Base-by-base conservation (phyloP, 768 basidiomycete species). In the Floccularia luteovirens region DNA sequence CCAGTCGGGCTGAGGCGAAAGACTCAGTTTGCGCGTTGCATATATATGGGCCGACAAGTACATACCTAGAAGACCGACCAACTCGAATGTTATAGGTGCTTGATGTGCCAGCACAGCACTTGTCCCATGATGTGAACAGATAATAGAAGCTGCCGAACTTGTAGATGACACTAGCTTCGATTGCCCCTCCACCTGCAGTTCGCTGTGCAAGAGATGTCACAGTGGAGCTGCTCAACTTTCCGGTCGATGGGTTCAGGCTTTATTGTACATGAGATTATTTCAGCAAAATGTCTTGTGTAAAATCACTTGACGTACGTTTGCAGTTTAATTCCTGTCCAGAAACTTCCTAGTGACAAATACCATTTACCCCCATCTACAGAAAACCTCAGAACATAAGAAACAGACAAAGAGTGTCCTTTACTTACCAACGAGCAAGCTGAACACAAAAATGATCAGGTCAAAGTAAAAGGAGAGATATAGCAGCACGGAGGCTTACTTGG, bases 11-110 rank as follows among this genome's bases (percentile, higher is more conserved):
- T 74, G 11, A 34, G 30, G 44, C n/a, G 20, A 3, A 31, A 31
- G 31, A 20, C 23, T 36, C 17, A 24, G 20, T 35, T 1, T 0
- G 17, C 13, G 10, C 19, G 7, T n/a, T n/a, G n/a, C n/a, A n/a
- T n/a, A n/a, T n/a, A n/a, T n/a, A n/a, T n/a, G n/a, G n/a, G n/a
- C n/a, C n/a, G n/a, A n/a, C n/a, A n/a, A 36, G 10, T n/a, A 51
- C 62, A 25, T 38, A 70, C 70, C 57, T 63, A 3, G 60, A 50
- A 5, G 72, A 67, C 20, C 76, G 62, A 17, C 73, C 74, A 21
- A 79, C 75, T 7, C 74, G 68, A 40, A 77, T 79, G 43, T 77
- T 79, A 49, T 77, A 77, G 0, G 74, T 77, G 53, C 72, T 73
- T 5, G 56, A 60, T n/a, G 64, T 66, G 4, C 74, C 74, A 23